Conservation (phyloP, 148 eudicot species). For the Mesembryanthemum crystallinum region DNA sequence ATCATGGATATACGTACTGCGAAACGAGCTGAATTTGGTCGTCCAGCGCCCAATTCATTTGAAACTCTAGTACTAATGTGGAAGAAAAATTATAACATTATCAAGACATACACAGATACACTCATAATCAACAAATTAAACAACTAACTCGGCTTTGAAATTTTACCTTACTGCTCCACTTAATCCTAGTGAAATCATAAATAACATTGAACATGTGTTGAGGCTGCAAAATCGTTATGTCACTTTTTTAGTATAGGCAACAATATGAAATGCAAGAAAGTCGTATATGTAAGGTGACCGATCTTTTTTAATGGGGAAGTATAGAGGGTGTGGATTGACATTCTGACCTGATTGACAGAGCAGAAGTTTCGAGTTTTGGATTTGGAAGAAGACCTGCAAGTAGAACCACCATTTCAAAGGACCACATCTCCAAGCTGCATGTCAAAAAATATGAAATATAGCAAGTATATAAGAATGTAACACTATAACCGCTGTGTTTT, state of each 20-base stretch:
- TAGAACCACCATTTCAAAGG: slow-evolving; percentile 30
- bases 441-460: not conserved
- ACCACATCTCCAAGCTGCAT: slow-evolving; percentile 25
- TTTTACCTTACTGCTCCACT: slow-evolving; percentile 28
- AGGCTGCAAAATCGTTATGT: slow-evolving; percentile 11
- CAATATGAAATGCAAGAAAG: not conserved
- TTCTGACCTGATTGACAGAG: slow-evolving; percentile 25
- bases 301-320: no score
- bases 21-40: slow-evolving; percentile 48
- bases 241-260: not conserved
- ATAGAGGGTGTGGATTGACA: no score
- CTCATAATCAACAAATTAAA: not conserved
- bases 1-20: slow-evolving; percentile 43
- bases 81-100: not conserved
- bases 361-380: slow-evolving; percentile 29
- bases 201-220: slow-evolving; percentile 19
- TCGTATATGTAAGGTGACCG: no score
- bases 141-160: not conserved
- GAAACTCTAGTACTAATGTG: slow-evolving; percentile 54
- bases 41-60: slow-evolving; percentile 66
- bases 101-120: not conserved
- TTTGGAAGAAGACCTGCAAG: slow-evolving; percentile 23
- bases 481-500: not conserved
- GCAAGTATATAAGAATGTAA: not conserved
- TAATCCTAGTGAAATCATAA: slow-evolving; percentile 26